Base-by-base conservation (phyloP, 768 basidiomycete species). In the Lactifluus hygrophoroides region DNA sequence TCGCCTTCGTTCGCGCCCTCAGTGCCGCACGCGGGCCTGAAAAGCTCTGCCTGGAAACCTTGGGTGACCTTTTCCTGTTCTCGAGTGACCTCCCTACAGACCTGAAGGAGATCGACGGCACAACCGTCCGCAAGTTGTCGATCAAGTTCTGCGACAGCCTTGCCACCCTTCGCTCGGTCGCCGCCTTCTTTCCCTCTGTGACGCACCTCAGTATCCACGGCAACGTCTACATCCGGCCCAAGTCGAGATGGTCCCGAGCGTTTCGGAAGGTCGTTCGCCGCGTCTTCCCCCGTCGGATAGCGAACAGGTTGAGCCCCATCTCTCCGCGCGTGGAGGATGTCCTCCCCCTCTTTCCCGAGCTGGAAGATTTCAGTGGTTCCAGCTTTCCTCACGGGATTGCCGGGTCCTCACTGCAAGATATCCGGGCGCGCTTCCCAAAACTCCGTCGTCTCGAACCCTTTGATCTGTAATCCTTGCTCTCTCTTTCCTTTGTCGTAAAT, bases 81-180 rank as follows among this genome's bases (percentile, higher is more conserved):
- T 60, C 59, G n/a, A 55, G 34, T 28, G 59, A 60, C 34, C 54
- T 60, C 35, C 59, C 59, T 21, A 32, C 40, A 14, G 59, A 60
- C 48, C 54, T 60, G 48, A 28, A 21, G 14, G 59, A 50, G 23
- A 38, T 60, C 43, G 54, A 60, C 30, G 59, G 59, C 23, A 23
- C 48, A 1, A 40, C 59, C 28, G 59, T 60, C 21, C 59, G 54
- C 54, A 44, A 19, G 13, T 23, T 60, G 13, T 60, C 59, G 21
- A 55, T 60, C 54, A 60, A 60, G 21, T 60, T 60, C n/a, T 60
- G 59, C 44, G 59, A 60, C 37, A 56, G 54, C 49, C 59, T 60
- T 23, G 43, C 49, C 7, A 60, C 59, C 13, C 59, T 60, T 34
- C 54, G 59, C n/a, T 49, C 59, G 9, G 54, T 60, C 28, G 59